These are phyloP conservation scores for Tetrapisispora arboricola DNA, from an alignment of 805 yeast genomes.

Conservation along the genomic window DNA sequence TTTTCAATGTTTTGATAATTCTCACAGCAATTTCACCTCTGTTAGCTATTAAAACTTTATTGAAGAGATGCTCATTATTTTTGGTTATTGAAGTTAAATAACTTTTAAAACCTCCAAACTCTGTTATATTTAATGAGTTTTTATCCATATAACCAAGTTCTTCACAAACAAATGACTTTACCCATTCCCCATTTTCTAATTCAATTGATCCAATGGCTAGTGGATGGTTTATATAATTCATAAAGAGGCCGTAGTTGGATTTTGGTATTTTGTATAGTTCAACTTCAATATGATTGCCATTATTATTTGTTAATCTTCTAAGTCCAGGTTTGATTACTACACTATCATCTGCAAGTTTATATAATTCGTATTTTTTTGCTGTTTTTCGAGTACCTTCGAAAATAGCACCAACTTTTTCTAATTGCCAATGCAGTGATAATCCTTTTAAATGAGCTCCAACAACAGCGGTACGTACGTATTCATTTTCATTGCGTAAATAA, in stretches of 20 bases:
- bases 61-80: constrained; percentile 32
- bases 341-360: constrained; percentile 73
- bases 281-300: constrained; percentile 54
- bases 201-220: constrained; percentile 92
- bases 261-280: constrained; percentile 80
- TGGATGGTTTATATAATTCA: constrained; percentile 86
- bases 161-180: constrained; percentile 91
- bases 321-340: constrained; percentile 87
- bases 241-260: constrained; percentile 71
- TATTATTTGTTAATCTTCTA: constrained; percentile 44
- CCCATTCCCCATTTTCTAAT: constrained; percentile 68
- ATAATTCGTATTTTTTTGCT: constrained; percentile 59
- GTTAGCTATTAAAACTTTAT: constrained; percentile 85
- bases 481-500: too few species aligned
- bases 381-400: constrained; percentile 60
- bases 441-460: constrained; percentile 94
- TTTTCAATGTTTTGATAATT: constrained; percentile 78
- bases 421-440: constrained; percentile 88
- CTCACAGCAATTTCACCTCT: constrained; percentile 97
- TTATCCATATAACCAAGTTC: constrained; percentile 67
- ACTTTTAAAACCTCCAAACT: constrained; percentile 78
- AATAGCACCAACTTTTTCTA: constrained; percentile 71
- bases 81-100: constrained; percentile 31
- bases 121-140: constrained; percentile 75
- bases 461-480: constrained; percentile 64